Evolutionary conservation across 805 yeast species (phyloP).

Genomic region (Pichia eremophila): DNA sequence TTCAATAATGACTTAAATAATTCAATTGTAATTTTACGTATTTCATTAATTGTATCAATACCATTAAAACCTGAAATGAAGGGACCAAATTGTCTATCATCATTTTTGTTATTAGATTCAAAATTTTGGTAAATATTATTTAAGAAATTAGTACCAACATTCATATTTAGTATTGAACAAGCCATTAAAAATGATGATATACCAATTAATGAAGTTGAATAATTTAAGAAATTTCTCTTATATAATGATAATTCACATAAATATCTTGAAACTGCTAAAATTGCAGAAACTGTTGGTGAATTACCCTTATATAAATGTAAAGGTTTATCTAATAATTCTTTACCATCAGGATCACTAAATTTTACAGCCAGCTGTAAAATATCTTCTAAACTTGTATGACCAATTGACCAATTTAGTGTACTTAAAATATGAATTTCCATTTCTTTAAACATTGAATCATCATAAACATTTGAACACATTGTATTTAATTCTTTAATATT

Average conservation of each 20-base stretch:
- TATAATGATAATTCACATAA: constrained; percentile 46
- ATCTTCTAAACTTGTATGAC: constrained; percentile 44
- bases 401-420: constrained; percentile 32
- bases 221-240: constrained; percentile 35
- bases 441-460: constrained; percentile 35
- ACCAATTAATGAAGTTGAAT: constrained; percentile 37
- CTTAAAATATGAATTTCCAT: constrained; percentile 37
- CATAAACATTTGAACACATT: constrained; percentile 53
- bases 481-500: constrained; percentile 42
- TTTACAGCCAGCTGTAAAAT: constrained; percentile 34
- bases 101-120: constrained; percentile 21
- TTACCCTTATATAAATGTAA: constrained; percentile 21
- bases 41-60: constrained; percentile 26
- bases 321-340: constrained; percentile 20
- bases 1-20: constrained; percentile 34
- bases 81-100: constrained; percentile 36
- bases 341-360: constrained; percentile 26
- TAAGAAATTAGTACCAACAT: constrained; percentile 32
- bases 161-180: constrained; percentile 41
- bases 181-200: constrained; percentile 45
- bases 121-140: constrained; percentile 14
- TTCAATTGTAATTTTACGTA: constrained; percentile 35
- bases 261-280: constrained; percentile 45
- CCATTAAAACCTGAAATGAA: constrained; percentile 42
- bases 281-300: constrained; percentile 38